Evolutionary conservation across 2,329 filamentous ascomycete species (phyloP).

Genomic region (Penicillium sp.): DNA sequence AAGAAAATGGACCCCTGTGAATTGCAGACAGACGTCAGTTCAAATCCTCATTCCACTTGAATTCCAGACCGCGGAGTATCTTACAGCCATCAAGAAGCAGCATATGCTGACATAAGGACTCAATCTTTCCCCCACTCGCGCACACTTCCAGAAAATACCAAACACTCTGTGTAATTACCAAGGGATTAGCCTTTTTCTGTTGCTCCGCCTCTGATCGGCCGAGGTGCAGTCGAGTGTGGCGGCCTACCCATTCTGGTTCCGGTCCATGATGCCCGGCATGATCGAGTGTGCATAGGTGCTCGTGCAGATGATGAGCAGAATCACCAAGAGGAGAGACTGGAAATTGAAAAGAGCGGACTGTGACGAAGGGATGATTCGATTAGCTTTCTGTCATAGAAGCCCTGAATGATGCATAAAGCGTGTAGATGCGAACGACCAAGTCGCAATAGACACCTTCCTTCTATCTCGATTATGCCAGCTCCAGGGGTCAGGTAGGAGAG

Average conservation of each 20-base stretch:
- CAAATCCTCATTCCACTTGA: background rate
- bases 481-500: background rate
- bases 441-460: background rate
- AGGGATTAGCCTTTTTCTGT: constrained; percentile 4
- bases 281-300: constrained; percentile 89
- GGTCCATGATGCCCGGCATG: constrained; percentile 82
- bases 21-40: constrained; percentile 1
- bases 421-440: background rate
- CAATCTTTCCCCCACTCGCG: constrained; percentile 82
- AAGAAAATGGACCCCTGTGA: constrained; percentile 34
- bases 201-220: background rate
- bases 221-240: constrained; percentile 14
- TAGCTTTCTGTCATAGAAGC: constrained; percentile 8
- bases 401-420: constrained; percentile 1
- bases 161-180: constrained; percentile 51
- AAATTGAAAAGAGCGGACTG: constrained; percentile 98
- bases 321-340: constrained; percentile 88
- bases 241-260: constrained; percentile 78
- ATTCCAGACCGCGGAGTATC: constrained; percentile 24
- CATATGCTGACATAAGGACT: constrained; percentile 95
- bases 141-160: constrained; percentile 93
- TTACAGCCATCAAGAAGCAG: constrained; percentile 88
- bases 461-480: too few relatives aligned
- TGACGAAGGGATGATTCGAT: constrained; percentile 2
- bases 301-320: constrained; percentile 93